Conservation (phyloP, 495 filamentous ascomycete species). For the Apiosordaria backusii region DNA sequence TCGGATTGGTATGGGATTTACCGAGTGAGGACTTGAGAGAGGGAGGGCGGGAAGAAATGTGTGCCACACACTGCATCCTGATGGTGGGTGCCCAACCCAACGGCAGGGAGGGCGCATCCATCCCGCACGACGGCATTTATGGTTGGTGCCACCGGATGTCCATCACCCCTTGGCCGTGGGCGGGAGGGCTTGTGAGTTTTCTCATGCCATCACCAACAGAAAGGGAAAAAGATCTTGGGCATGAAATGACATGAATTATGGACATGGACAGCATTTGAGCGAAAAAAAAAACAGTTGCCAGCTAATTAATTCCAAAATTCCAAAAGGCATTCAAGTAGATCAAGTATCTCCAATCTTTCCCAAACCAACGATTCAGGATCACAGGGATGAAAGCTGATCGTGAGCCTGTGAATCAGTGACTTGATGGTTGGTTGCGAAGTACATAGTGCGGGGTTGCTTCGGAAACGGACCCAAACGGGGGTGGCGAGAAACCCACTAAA, state of each 20-base stretch:
- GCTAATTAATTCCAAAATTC: background rate
- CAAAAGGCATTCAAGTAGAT: no score
- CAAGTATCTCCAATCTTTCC: background rate
- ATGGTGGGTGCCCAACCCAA: background rate
- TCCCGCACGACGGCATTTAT: background rate
- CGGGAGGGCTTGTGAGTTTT: background rate
- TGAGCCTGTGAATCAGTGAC: background rate
- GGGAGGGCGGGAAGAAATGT: background rate
- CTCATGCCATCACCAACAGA: background rate
- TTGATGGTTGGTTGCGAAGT: background rate
- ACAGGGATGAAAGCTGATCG: background rate
- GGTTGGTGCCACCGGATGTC: background rate
- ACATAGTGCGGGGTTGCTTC: constrained; percentile 18
- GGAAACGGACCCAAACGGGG: constrained; percentile 22
- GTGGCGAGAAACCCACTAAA: constrained; percentile 14
- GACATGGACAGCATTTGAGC: background rate
- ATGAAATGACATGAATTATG: background rate
- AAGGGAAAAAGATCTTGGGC: background rate
- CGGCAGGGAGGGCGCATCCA: background rate
- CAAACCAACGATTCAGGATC: background rate
- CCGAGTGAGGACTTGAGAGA: background rate
- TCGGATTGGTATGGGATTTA: background rate
- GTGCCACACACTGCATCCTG: background rate
- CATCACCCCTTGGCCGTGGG: background rate
- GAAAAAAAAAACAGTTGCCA: background rate